A percentile compares a stretch with the other conserved stretches of the same genome.
Conservation (phyloP, 1,284 basidiomycete species). For the Albatrellus sp. region DNA sequence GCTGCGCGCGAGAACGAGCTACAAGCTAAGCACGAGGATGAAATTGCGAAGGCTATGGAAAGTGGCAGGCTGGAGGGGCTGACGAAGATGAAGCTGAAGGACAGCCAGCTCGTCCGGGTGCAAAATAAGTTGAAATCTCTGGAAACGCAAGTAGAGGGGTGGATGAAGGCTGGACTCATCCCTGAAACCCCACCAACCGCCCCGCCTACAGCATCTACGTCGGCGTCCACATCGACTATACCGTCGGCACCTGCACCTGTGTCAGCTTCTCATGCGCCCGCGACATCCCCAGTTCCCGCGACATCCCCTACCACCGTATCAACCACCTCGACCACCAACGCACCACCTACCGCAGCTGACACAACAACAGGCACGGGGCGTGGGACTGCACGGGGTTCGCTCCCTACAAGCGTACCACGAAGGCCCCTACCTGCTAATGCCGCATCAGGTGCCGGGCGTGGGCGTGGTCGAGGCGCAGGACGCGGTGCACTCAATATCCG, state of each 20-base stretch:
- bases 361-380: slow-evolving; percentile 14
- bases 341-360: slow-evolving; percentile 5
- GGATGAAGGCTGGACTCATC: slow-evolving; percentile 36
- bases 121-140: slow-evolving; percentile 52
- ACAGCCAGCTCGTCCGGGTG: slow-evolving; percentile 44
- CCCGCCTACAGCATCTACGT: slow-evolving; percentile 7
- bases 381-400: slow-evolving; percentile 6
- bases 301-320: slow-evolving; percentile 8
- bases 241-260: slow-evolving; percentile 3
- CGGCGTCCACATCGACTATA: slow-evolving; percentile 14
- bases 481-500: slow-evolving; percentile 24
- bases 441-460: slow-evolving; percentile 16
- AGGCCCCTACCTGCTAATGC: slow-evolving; percentile 14
- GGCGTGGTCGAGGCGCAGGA: slow-evolving; percentile 21
- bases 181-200: slow-evolving; percentile 10
- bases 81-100: slow-evolving; percentile 56
- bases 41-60: slow-evolving; percentile 52
- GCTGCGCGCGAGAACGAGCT: slow-evolving; percentile 34
- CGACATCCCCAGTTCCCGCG: slow-evolving; percentile 12
- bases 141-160: slow-evolving; percentile 46
- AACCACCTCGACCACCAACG: slow-evolving; percentile 7
- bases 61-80: slow-evolving; percentile 48
- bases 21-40: slow-evolving; percentile 34
- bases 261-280: slow-evolving; percentile 10
- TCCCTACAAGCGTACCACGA: slow-evolving; percentile 11